Evolutionary conservation across 1,284 basidiomycete species (phyloP).

Genomic region (Cystobasidium slooffiae): DNA sequence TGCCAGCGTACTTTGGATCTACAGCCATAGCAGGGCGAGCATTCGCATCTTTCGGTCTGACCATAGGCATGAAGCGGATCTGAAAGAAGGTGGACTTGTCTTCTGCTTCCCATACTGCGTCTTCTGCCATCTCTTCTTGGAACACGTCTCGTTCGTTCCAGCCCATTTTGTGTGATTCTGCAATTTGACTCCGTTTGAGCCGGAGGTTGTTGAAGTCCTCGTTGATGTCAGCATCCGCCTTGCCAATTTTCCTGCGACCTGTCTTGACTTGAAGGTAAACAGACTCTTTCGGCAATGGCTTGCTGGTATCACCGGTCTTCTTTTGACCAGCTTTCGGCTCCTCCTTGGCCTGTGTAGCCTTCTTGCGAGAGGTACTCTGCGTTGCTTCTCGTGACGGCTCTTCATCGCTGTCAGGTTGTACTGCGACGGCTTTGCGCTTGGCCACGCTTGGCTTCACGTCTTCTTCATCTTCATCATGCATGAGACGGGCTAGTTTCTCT

Average conservation of each 20-base stretch:
- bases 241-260: slow-evolving; percentile 23
- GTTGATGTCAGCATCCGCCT: slow-evolving; percentile 30
- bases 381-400: slow-evolving; percentile 10
- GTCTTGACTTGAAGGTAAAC: slow-evolving; percentile 40
- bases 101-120: slow-evolving; percentile 31
- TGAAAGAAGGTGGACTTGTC: slow-evolving; percentile 42
- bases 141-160: slow-evolving; percentile 35
- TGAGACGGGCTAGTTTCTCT: neutral
- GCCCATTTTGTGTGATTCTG: slow-evolving; percentile 36
- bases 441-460: slow-evolving; percentile 10
- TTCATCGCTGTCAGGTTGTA: slow-evolving; percentile 25
- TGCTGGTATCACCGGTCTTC: neutral
- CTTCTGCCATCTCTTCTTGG: slow-evolving; percentile 36
- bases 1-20: slow-evolving; percentile 27
- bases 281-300: neutral
- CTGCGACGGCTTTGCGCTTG: slow-evolving; percentile 16
- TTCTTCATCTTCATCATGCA: slow-evolving; percentile 1
- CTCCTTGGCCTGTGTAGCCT: slow-evolving; percentile 1
- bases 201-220: slow-evolving; percentile 44
- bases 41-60: neutral
- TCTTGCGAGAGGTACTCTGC: slow-evolving; percentile 19
- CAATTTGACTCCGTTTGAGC: neutral
- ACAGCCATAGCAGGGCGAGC: neutral
- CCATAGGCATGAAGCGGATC: slow-evolving; percentile 29
- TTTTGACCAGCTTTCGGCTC: neutral